Conservation (phyloP, 805 yeast genomes). For the Isabelozyma pseudorhagii region DNA sequence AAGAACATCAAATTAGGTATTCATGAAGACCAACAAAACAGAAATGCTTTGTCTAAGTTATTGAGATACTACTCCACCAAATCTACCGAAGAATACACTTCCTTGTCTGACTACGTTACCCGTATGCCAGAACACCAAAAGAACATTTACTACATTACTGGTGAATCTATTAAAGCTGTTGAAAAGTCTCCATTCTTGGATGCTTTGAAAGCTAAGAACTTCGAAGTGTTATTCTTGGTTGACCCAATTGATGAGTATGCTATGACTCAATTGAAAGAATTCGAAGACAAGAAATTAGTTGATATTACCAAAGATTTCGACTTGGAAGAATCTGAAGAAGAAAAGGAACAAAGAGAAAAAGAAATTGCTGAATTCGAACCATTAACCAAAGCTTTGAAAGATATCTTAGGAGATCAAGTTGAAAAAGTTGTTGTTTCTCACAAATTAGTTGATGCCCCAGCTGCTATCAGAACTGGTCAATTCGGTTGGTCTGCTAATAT, state of each 20-base stretch:
- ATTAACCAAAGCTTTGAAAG: constrained; percentile 94
- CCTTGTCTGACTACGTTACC: constrained; percentile 94
- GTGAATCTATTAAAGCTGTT: constrained; percentile 96
- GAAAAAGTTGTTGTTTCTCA: constrained; percentile 99
- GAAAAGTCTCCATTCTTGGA: constrained; percentile 99
- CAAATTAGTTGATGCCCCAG: constrained; percentile 97
- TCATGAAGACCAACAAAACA: constrained; percentile 98
- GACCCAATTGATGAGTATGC: constrained; percentile 99
- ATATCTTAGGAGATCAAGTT: constrained; percentile 95
- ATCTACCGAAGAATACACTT: constrained; percentile 89
- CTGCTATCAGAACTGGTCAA: constrained; percentile 99
- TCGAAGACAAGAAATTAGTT: constrained; percentile 97
- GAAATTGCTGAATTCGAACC: constrained; percentile 90
- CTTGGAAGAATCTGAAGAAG: constrained; percentile 97
- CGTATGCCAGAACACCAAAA: constrained; percentile 99
- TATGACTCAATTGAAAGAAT: constrained; percentile 98
- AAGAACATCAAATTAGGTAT: constrained; percentile 98
- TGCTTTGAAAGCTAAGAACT: constrained; percentile 96
- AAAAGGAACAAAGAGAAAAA: constrained; percentile 89
- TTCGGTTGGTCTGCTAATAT: constrained; percentile 99
- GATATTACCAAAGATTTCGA: constrained; percentile 99
- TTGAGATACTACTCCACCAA: constrained; percentile 97
- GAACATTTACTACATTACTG: constrained; percentile 99
- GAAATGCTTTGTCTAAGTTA: constrained; percentile 90
- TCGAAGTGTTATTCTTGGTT: constrained; percentile 95